A percentile compares a stretch with the other conserved stretches of the same genome.
Evolutionary conservation across 2,329 filamentous ascomycete genomes (phyloP).

Genomic region (Xylaria sp.): DNA sequence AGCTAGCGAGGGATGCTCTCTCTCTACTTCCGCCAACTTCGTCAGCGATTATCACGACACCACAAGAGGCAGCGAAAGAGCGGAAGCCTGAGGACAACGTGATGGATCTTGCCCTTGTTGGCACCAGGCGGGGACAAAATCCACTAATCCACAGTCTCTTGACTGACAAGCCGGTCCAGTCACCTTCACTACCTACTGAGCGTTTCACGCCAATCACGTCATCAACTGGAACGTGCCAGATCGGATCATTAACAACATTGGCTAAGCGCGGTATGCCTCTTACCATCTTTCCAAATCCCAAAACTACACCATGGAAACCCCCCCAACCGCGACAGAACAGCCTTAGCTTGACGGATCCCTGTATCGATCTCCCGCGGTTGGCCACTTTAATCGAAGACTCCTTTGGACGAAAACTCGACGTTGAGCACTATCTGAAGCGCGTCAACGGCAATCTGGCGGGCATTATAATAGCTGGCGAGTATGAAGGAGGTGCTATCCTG

Average conservation of each 20-base stretch:
- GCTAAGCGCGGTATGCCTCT: slow-evolving; percentile 92
- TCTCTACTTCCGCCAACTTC: slow-evolving; percentile 83
- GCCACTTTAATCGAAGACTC: slow-evolving; percentile 93
- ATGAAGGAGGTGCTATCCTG: slow-evolving; percentile 93
- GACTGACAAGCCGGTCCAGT: slow-evolving; percentile 92
- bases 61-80: slow-evolving; percentile 77
- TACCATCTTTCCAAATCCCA: slow-evolving; percentile 81
- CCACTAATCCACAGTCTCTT: slow-evolving; percentile 94
- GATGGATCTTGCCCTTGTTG: slow-evolving; percentile 63
- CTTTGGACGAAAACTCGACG: slow-evolving; percentile 85
- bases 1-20: slow-evolving; percentile 75
- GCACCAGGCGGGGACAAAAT: slow-evolving; percentile 71
- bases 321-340: slow-evolving; percentile 68
- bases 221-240: slow-evolving; percentile 50
- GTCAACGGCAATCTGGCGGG: slow-evolving; percentile 85
- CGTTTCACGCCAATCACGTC: slow-evolving; percentile 62
- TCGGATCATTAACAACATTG: slow-evolving; percentile 74
- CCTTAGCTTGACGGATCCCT: slow-evolving; percentile 79
- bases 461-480: slow-evolving; percentile 93
- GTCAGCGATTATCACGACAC: slow-evolving; percentile 89
- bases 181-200: slow-evolving; percentile 85
- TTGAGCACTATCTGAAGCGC: slow-evolving; percentile 83
- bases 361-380: slow-evolving; percentile 84
- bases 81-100: slow-evolving; percentile 60
- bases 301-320: slow-evolving; percentile 73